Base-by-base conservation (phyloP, 2,329 filamentous ascomycete genomes). In the Penicillium sp. region DNA sequence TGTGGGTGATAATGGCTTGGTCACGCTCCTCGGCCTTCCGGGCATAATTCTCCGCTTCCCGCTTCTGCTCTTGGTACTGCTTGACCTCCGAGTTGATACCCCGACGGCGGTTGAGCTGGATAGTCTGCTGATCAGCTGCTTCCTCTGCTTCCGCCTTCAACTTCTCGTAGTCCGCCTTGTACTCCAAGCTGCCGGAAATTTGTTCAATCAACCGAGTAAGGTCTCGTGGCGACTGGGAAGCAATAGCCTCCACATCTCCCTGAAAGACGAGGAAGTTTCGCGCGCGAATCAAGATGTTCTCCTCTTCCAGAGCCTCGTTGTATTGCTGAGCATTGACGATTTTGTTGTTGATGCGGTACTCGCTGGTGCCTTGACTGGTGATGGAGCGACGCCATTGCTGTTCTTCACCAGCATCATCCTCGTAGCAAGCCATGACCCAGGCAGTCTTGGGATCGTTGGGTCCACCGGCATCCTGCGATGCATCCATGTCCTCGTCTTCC, bases 371-470 rank as follows among this genome's bases (percentile, higher is more conserved):
- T 60, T 87, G 84, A 65, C 84, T 91, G 4, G 93, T 98, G 73
- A 99, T 99, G 64, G 87, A 89, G 60, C 95, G 90, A 78, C 96
- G 96, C 95, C 95, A 99, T 65, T 88, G 87, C 71, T 97, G 93
- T 74, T 96, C 91, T 69, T 96, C 91, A 47, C 92, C 93, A 2
- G 92, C 92, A 72, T 99, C 95, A 70, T 99, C 95, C 73, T 97
- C 93, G 75, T 98, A 99, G 16, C 99, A 93, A 29, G 95, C 95
- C 92, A 97, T 98, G 14, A 99, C 96, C 93, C 93, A 99, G 3
- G 95, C 96, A 3, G 88, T 95, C 73, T 93, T 95, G 0, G 95
- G 95, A 68, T 99, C 93, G 63, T 86, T 85, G 54, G 77, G 75
- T 68, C 83, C 73, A 43, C 84, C 86, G 6, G 64, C 55, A 47